Conservation (phyloP, 2,329 filamentous ascomycete species). For the Stachybotrys echinatus region DNA sequence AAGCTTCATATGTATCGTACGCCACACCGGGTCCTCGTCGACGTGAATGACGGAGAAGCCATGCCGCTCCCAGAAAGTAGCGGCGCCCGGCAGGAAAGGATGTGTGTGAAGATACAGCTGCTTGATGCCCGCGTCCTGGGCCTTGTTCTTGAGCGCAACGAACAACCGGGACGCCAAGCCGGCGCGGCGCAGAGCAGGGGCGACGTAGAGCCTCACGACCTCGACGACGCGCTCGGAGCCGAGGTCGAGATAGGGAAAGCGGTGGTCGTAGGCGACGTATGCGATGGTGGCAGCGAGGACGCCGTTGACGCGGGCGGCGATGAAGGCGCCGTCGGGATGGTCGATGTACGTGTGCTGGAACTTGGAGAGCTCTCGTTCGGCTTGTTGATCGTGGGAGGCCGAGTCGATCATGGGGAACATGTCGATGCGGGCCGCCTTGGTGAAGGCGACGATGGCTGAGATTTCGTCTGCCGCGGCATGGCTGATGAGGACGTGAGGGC, state of each 20-base stretch:
- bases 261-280: constrained; percentile 16
- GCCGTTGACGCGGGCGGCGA: constrained; percentile 10
- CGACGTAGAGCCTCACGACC: constrained; percentile 19
- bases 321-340: constrained; percentile 11
- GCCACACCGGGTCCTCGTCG: constrained; percentile 19
- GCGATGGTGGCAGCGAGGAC: constrained; percentile 17
- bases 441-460: constrained; percentile 14
- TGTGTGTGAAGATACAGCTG: constrained; percentile 21
- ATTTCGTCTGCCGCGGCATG: constrained; percentile 12
- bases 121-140: constrained; percentile 9
- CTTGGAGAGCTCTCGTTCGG: constrained; percentile 9
- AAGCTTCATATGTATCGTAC: constrained; percentile 20
- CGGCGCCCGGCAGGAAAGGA: constrained; percentile 17
- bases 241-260: constrained; percentile 15
- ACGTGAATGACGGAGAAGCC: constrained; percentile 12
- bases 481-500: constrained; percentile 8
- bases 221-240: constrained; percentile 13
- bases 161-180: constrained; percentile 19
- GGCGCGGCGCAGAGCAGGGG: constrained; percentile 16
- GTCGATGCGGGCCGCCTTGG: constrained; percentile 14
- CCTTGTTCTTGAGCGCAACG: constrained; percentile 7
- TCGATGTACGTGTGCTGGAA: constrained; percentile 18
- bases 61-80: constrained; percentile 18
- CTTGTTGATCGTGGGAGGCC: constrained; percentile 9
- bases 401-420: constrained; percentile 21